Evolutionary conservation across 345 rosid species (phyloP), one percentile per base, ranked within the genome.

Genomic region (Hibiscus mutabilis): DNA sequence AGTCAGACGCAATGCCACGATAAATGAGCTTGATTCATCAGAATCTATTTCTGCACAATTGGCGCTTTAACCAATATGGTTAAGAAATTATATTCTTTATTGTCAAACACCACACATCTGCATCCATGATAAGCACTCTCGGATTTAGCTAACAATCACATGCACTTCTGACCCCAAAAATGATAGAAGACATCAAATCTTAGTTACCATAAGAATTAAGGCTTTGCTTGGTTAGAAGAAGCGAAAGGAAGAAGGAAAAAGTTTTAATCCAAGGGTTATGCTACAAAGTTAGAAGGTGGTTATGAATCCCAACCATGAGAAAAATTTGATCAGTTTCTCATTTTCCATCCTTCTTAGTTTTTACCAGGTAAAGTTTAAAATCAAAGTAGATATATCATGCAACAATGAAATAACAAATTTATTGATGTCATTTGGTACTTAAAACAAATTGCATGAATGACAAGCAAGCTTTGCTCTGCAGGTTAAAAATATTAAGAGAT

Each of bases 171-270:
- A 42, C 31, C 40, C 10, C 29, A 35, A 65, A 21, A 35, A 37
- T 3, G 27, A 42, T 42, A 21, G 92, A 78, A 81, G 69, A 42
- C 18, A 19, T 13, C 21, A 12, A n/a, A 12, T 42, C 69, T 47
- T 22, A 21, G 53, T 42, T 13, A 12, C 12, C 19, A 44, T 42
- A 44, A 65, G 21, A 65, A 13, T 22, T 22, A 42, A 21, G 33
- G 68, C 31, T 61, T 62, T 62, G 47, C 47, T 61, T 33, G 6
- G 15, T 62, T 35, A n/a, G n/a, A n/a, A 18, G 11, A 22, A 60
- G 18, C 5, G 22, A 61, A n/a, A n/a, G 66, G 44, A 61, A 24
- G 66, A 35, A n/a, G 66, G 47, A 62, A 62, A 62, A 35, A 7
- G 46, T 35, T 62, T 62, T 18, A 10, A 62, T 35, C 7, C 8